A percentile compares a stretch with the other conserved stretches of the same genome.
Conservation (phyloP, 2,329 filamentous ascomycete genomes). For the Elsinoe fawcettii region DNA sequence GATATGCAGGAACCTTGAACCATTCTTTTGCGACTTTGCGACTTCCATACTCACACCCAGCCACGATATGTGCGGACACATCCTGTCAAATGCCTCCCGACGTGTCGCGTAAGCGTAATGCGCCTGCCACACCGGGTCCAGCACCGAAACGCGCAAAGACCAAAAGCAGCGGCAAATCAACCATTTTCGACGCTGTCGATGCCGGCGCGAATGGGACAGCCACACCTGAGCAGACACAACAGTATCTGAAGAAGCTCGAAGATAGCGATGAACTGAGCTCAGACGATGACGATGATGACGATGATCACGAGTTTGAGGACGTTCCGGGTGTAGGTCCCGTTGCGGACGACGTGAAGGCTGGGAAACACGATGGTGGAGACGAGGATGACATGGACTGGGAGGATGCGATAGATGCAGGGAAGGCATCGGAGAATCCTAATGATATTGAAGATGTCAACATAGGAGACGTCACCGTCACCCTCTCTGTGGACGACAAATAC, state of each 20-base stretch:
- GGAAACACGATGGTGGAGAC: slow-evolving; percentile 47
- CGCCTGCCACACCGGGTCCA: slow-evolving; percentile 38
- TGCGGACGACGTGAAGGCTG: slow-evolving; percentile 40
- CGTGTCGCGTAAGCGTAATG: slow-evolving; percentile 55
- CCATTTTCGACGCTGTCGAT: slow-evolving; percentile 40
- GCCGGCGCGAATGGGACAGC: slow-evolving; percentile 29
- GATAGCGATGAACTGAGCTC: slow-evolving; percentile 33
- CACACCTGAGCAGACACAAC: slow-evolving; percentile 30
- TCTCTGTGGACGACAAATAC: slow-evolving; percentile 34
- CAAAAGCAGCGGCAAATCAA: slow-evolving; percentile 31
- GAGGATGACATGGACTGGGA: slow-evolving; percentile 55
- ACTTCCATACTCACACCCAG: too few species aligned
- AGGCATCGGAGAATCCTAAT: slow-evolving; percentile 13
- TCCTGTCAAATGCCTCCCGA: slow-evolving; percentile 54
- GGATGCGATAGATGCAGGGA: slow-evolving; percentile 41
- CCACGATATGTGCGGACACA: not conserved
- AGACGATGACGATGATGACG: slow-evolving; percentile 38
- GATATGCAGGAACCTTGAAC: slow-evolving; percentile 1
- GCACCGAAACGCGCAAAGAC: slow-evolving; percentile 24
- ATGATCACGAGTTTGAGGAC: slow-evolving; percentile 42
- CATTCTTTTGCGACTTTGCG: not conserved
- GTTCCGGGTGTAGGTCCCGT: slow-evolving; percentile 26
- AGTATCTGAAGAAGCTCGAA: slow-evolving; percentile 31
- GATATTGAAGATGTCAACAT: slow-evolving; percentile 23
- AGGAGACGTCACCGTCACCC: slow-evolving; percentile 28